Evolutionary conservation across 805 yeast species (phyloP).

Genomic region (Priceomyces castillae): DNA sequence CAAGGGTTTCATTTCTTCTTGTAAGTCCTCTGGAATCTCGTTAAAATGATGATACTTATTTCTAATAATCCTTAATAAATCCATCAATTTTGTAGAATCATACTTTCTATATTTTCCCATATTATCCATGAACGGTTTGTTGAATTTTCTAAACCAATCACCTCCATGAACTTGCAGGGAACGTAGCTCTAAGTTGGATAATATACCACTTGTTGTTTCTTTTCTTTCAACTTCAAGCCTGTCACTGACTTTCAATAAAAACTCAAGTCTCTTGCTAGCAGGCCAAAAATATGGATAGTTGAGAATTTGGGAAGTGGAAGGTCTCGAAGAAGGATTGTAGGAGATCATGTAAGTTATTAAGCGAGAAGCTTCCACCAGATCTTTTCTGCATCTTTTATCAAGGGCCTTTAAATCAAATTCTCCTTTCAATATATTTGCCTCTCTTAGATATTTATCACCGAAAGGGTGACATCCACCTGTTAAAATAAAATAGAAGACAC

Average conservation of each 20-base stretch:
- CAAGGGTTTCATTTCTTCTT: constrained; percentile 65
- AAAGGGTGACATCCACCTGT: constrained; percentile 89
- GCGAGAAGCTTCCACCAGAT: constrained; percentile 64
- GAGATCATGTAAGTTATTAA: constrained; percentile 71
- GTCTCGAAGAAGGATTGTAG: constrained; percentile 64
- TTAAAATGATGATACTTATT: constrained; percentile 94
- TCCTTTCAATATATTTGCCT: constrained; percentile 80
- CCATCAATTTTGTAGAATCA: constrained; percentile 74
- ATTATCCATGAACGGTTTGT: constrained; percentile 70
- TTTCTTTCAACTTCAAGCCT: constrained; percentile 81
- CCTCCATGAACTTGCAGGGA: constrained; percentile 50
- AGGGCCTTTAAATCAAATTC: constrained; percentile 51
- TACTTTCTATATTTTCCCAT: constrained; percentile 91
- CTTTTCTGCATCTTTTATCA: constrained; percentile 37
- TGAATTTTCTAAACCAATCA: constrained; percentile 80
- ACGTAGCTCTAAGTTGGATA: constrained; percentile 52
- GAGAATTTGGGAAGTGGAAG: constrained; percentile 64
- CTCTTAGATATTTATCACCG: constrained; percentile 87
- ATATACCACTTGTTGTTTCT: constrained; percentile 68
- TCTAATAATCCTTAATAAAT: constrained; percentile 81
- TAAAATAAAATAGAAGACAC: constrained; percentile 85
- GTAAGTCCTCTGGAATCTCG: constrained; percentile 73
- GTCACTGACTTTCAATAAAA: constrained; percentile 83
- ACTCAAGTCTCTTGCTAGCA: constrained; percentile 69
- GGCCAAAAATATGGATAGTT: constrained; percentile 91